These are phyloP conservation scores for Schizosaccharomyces japonicus DNA, from an alignment of 805 yeast species.

Conservation along the genomic window DNA sequence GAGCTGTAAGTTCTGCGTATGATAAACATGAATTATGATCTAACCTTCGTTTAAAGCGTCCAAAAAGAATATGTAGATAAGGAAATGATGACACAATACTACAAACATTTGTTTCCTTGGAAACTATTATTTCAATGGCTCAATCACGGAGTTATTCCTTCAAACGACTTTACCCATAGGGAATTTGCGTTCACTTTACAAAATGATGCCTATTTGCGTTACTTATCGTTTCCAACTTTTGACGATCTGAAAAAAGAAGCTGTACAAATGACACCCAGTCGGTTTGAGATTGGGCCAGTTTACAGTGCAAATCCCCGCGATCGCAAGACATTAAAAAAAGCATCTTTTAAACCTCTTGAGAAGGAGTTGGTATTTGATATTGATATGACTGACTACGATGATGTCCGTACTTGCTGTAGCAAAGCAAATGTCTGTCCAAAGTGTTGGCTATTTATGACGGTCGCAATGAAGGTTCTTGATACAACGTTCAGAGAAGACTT, in stretches of 20 bases:
- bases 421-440: slow-evolving; percentile 64
- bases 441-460: slow-evolving; percentile 81
- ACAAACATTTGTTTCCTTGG: slow-evolving; percentile 28
- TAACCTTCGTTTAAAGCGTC: not conserved
- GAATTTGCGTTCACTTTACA: slow-evolving; percentile 82
- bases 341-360: slow-evolving; percentile 51
- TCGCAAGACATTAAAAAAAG: slow-evolving; percentile 50
- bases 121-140: slow-evolving; percentile 67
- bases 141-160: slow-evolving; percentile 57
- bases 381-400: slow-evolving; percentile 92
- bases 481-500: slow-evolving; percentile 59
- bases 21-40: not conserved
- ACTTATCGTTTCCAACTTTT: slow-evolving; percentile 42
- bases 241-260: slow-evolving; percentile 66
- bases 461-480: slow-evolving; percentile 59
- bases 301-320: slow-evolving; percentile 73
- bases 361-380: slow-evolving; percentile 90
- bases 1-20: not conserved
- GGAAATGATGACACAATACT: slow-evolving; percentile 44
- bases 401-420: slow-evolving; percentile 74
- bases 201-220: slow-evolving; percentile 75
- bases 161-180: slow-evolving; percentile 58
- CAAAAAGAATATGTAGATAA: slow-evolving; percentile 2
- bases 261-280: slow-evolving; percentile 48
- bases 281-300: slow-evolving; percentile 89